Percentiles rank a stretch among this genome's conserved stretches.
These are phyloP conservation scores for Fibroporia radiculosa DNA, from an alignment of 768 basidiomycete genomes.

Conservation along the genomic window DNA sequence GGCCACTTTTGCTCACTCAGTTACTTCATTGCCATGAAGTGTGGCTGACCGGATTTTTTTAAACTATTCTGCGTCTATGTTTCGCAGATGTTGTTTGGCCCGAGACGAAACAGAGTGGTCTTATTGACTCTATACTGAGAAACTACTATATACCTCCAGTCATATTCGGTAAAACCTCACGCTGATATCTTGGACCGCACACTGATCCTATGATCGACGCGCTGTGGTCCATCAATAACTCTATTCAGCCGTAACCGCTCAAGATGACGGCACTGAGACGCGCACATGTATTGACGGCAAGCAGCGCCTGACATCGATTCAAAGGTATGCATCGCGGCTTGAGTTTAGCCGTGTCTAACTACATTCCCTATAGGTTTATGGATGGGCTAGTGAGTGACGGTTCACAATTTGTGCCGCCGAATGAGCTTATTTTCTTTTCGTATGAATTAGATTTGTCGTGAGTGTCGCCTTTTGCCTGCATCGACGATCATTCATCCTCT, in stretches of 20 bases:
- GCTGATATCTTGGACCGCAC: no score
- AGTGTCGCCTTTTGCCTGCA: background rate
- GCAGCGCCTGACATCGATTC: slow-evolving; percentile 60
- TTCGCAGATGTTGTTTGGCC: slow-evolving; percentile 55
- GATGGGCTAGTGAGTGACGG: slow-evolving; percentile 41
- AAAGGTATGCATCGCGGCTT: slow-evolving; percentile 30
- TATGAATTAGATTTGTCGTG: slow-evolving; percentile 28
- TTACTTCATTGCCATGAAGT: background rate
- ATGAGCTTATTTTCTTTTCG: slow-evolving; percentile 6
- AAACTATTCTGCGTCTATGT: background rate
- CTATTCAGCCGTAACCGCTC: slow-evolving; percentile 29
- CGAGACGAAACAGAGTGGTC: slow-evolving; percentile 47
- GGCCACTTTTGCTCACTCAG: background rate
- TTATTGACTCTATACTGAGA: slow-evolving; percentile 58
- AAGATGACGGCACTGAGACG: slow-evolving; percentile 34
- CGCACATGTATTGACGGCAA: slow-evolving; percentile 67
- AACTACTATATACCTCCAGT: slow-evolving; percentile 64
- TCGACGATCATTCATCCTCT: background rate
- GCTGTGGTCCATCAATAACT: slow-evolving; percentile 1
- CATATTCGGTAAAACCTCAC: slow-evolving; percentile 45
- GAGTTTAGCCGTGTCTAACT: background rate
- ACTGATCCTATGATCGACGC: background rate
- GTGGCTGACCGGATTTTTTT: background rate
- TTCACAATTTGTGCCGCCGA: background rate
- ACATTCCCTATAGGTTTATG: slow-evolving; percentile 43